Percentiles rank a stretch among this genome's conserved stretches.
These are phyloP conservation scores for Dryadomyces sulphureus DNA, from an alignment of 2,329 filamentous ascomycete genomes.

Conservation along the genomic window DNA sequence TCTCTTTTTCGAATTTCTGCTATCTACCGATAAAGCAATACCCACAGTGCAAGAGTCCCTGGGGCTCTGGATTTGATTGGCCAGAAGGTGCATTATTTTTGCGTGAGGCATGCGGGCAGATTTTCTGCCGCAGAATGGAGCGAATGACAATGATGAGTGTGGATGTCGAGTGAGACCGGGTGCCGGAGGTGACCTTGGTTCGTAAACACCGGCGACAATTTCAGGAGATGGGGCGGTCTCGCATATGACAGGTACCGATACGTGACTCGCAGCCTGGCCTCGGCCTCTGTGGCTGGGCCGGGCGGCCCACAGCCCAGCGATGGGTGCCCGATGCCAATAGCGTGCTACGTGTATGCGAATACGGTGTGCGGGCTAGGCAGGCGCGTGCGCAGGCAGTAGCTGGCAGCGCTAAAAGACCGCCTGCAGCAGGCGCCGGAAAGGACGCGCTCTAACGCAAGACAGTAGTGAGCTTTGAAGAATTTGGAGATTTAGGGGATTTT, in stretches of 20 bases:
- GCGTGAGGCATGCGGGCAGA: no score
- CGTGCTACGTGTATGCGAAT: background rate
- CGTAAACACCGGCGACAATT: no score
- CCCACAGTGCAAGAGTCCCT: conserved; percentile 1
- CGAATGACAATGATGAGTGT: no score
- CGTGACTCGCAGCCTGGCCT: background rate
- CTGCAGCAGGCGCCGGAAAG: background rate
- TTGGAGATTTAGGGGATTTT: no score
- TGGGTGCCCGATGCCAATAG: background rate
- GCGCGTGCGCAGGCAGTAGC: background rate
- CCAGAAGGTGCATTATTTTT: background rate
- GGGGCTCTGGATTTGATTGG: background rate
- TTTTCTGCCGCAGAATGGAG: no score
- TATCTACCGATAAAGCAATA: background rate
- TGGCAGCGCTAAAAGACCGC: background rate
- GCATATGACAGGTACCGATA: background rate
- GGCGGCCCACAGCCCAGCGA: background rate
- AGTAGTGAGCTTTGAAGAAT: conserved; percentile 2
- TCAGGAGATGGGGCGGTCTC: no score
- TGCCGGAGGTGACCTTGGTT: no score
- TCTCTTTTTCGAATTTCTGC: background rate
- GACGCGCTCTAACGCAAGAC: conserved; percentile 1
- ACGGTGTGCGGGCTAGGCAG: background rate
- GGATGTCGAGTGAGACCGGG: no score
- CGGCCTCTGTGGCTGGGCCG: no score